Evolutionary conservation across 2,329 filamentous ascomycete species (phyloP), one percentile per base, ranked within the genome.

Genomic region (Cadophora sp.): DNA sequence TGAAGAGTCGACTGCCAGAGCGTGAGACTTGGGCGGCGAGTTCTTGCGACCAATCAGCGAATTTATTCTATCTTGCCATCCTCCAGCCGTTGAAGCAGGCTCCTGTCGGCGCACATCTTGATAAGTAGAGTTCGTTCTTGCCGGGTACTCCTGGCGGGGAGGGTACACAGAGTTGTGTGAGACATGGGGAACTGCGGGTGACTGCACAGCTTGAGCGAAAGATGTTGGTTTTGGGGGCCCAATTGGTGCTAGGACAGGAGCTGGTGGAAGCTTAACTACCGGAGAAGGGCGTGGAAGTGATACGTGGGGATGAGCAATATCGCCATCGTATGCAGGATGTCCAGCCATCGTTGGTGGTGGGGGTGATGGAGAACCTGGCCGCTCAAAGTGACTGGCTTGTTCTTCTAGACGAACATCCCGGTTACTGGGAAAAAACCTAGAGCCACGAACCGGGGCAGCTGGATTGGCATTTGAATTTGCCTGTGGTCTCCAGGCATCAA

Each of bases 11-110:
- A 92, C 86, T 61, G 87, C 85, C 66, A 91, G 82, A 62, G 87
- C 85, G 68, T 91, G 83, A 68, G 86, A 83, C 74, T 85, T 89
- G 56, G 85, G 83, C 16, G 83, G 83, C 8, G 79, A 76, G 6
- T 88, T 84, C 77, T 91, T 94, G 48, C 83, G 82, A n/a, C 88
- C 88, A 73, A 89, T 87, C 55, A 97, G 85, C 56, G 86, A 90
- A 79, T 97, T 94, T 78, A 97, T 94, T 75, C 89, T 89, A 74
- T 92, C 90, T 79, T 97, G 93, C 94, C 94, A 95, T 65, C 85
- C 81, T 73, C 68, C 79, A 80, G 61, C 70, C 26, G 70, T 34
- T 80, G 61, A 69, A 26, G 70, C 29, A 61, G 72, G 61, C 34
- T 74, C 71, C 43, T 73, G 71, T 66, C 71, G 72, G 37, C 74